Base-by-base conservation (phyloP, 2,329 filamentous ascomycete genomes). In the Nectriaceae sp. region DNA sequence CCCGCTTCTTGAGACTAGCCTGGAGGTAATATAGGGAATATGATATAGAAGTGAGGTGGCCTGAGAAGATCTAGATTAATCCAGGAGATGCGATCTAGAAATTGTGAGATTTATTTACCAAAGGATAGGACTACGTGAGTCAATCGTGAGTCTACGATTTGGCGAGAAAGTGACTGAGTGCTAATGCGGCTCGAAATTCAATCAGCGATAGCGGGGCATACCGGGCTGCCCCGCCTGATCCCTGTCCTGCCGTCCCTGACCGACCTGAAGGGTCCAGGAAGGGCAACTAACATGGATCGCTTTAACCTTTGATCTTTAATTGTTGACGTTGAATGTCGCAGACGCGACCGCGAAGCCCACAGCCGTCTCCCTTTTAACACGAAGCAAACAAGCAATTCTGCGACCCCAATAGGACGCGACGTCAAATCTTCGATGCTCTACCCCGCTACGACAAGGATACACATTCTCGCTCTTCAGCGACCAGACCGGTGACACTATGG, bases 201-300 rank as follows among this genome's bases (percentile, higher is more conserved):
- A 43, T n/a, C 40, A 49, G 55, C 55, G 54, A 62, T 56, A 53
- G 61, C 61, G 59, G 61, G 60, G 60, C 61, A 51, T 18, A 20
- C 24, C 42, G 38, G 16, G 47, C 24, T 60, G 62, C 62, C 62
- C 62, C 60, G 54, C 62, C 57, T 61, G 29, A 59, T 60, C 62
- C 59, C 54, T 65, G 59, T 62, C 57, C 49, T 59, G 59, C 62
- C 62, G 43, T 46, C 44, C 20, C 36, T 64, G 60, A 63, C 61
- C 62, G 61, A 63, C 62, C 51, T 57, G 21, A 35, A 21, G 16
- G 21, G 26, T 10, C 51, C 47, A 21, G 5, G 48, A 54, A 29
- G 35, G 51, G 51, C 29, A 52, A 46, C 46, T 15, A 45, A 29
- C 6, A 6, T 29, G 6, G 13, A 29, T 21, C 42, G 46, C 35